Evolutionary conservation across 202 grass and related monocot species (phyloP).

Genomic region (Musa balbisiana): DNA sequence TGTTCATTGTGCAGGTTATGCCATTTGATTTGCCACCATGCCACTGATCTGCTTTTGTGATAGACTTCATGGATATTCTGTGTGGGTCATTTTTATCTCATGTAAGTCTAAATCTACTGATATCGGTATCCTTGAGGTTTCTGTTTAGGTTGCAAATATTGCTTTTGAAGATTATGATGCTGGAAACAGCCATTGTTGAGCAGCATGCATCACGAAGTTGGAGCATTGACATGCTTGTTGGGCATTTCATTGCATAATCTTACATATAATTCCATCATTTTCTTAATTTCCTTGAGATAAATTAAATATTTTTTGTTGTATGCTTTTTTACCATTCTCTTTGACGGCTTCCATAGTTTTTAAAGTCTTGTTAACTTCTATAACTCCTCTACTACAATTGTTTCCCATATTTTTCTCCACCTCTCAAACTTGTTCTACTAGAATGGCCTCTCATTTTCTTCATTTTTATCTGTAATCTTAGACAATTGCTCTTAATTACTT

Average conservation of each 20-base stretch:
- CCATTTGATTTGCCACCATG: not conserved
- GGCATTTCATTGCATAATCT: no score
- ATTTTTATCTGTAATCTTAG: not conserved
- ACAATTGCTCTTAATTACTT: not conserved
- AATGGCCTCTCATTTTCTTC: not conserved
- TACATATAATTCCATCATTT: no score
- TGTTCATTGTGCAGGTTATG: not conserved
- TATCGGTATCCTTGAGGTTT: not conserved
- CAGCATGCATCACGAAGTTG: not conserved
- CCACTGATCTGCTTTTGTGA: not conserved
- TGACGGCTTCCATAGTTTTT: not conserved
- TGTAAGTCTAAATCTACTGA: not conserved
- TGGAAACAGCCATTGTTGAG: not conserved
- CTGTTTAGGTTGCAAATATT: not conserved
- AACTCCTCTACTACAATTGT: not conserved
- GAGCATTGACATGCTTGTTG: not conserved
- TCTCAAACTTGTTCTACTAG: not conserved
- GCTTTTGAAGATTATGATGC: not conserved
- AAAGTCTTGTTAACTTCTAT: not conserved
- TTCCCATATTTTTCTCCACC: not conserved
- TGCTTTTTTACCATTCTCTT: not conserved
- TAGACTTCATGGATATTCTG: not conserved
- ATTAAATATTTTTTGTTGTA: not conserved
- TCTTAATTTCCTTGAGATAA: no score
- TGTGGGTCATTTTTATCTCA: not conserved